Evolutionary conservation across 1,284 basidiomycete species (phyloP).

Genomic region (Rhizoctonia solani): DNA sequence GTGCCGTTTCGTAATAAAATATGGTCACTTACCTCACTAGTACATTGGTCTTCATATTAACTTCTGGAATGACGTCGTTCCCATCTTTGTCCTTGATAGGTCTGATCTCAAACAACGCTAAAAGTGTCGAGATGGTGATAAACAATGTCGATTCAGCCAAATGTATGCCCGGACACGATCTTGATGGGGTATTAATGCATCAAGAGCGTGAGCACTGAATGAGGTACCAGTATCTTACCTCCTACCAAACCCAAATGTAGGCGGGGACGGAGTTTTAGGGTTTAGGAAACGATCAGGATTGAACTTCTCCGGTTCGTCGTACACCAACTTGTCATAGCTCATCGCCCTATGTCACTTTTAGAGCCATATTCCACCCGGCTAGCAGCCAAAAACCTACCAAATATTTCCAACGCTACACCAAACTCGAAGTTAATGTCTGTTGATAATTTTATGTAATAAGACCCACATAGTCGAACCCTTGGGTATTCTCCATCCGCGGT

Average conservation of each 20-base stretch:
- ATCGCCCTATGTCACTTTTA: slow-evolving; percentile 31
- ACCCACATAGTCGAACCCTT: slow-evolving; percentile 37
- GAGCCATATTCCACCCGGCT: background rate
- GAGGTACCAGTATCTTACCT: slow-evolving; percentile 5
- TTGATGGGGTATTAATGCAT: background rate
- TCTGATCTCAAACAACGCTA: background rate
- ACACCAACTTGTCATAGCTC: slow-evolving; percentile 30
- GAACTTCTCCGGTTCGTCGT: slow-evolving; percentile 36
- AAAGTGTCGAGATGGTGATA: background rate
- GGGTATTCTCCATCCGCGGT: slow-evolving; percentile 38
- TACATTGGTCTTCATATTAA: background rate
- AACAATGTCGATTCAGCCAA: slow-evolving; percentile 19
- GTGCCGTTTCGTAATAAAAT: background rate
- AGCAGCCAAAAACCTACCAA: slow-evolving; percentile 12
- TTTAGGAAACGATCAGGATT: slow-evolving; percentile 39
- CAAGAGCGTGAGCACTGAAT: background rate
- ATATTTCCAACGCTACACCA: slow-evolving; percentile 34
- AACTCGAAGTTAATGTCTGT: background rate
- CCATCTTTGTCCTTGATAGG: background rate
- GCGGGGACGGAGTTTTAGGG: background rate
- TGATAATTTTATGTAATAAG: background rate
- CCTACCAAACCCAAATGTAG: slow-evolving; percentile 13
- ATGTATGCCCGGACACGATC: slow-evolving; percentile 25
- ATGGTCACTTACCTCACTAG: slow-evolving; percentile 9
- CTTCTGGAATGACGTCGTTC: background rate